Percentiles rank a stretch among this genome's conserved stretches.
Conservation (phyloP, 345 rosid genomes). For the Populus alba region DNA sequence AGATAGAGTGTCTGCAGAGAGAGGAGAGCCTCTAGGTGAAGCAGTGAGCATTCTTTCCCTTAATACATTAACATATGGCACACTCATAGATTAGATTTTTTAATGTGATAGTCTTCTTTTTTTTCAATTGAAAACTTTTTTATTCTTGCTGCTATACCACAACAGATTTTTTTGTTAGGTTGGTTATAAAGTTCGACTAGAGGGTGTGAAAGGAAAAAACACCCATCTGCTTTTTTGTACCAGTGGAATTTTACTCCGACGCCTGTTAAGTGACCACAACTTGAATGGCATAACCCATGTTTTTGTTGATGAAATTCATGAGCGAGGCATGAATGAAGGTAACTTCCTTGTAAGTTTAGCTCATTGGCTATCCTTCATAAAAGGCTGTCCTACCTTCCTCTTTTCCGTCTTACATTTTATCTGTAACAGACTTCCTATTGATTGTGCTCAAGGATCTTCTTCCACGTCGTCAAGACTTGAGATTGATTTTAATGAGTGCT, state of each 20-base stretch:
- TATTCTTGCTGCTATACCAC: conserved; percentile 49
- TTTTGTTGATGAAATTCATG: conserved; percentile 98
- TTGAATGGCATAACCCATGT: conserved; percentile 93
- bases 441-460: conserved; percentile 98
- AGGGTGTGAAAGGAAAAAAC: conserved; percentile 92
- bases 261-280: conserved; percentile 83
- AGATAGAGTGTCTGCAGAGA: conserved; percentile 90
- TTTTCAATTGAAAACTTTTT: conserved; percentile 24
- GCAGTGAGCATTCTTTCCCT: conserved; percentile 52
- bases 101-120: neutral
- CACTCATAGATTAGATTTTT: conserved; percentile 4
- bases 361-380: neutral
- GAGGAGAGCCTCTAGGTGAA: conserved; percentile 99
- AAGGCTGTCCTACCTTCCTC: neutral
- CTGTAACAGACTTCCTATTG: conserved; percentile 73
- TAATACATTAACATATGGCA: neutral
- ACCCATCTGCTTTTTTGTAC: conserved; percentile 94
- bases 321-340: conserved; percentile 99
- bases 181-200: conserved; percentile 98
- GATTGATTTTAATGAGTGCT: conserved; percentile 97
- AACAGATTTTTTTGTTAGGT: conserved; percentile 73
- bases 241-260: conserved; percentile 90
- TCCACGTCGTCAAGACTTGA: conserved; percentile 87
- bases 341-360: conserved; percentile 1
- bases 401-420: conserved; percentile 9